Base-by-base conservation (phyloP, 805 yeast species). In the Lachancea sp. region DNA sequence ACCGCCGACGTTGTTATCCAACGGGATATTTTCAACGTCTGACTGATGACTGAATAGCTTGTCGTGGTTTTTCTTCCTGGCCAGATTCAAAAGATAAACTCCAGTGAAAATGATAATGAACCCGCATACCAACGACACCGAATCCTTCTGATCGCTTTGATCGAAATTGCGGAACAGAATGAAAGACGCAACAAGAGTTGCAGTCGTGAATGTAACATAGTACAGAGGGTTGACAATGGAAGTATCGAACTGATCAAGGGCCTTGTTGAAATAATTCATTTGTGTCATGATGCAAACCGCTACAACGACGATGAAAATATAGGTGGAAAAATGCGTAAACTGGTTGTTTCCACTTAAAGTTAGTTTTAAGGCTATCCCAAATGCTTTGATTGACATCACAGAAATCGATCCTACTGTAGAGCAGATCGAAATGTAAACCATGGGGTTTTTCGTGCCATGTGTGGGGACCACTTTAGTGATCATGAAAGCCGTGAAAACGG, bases 181-280 rank as follows among this genome's bases (percentile, higher is more conserved):
- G 62, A 89, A 89, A 30, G 95, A 86, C 0, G 96, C 96, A 44
- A 77, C 73, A 56, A 88, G 72, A 0, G 96, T 89, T 41, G 85
- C 86, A 0, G 96, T 87, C 32, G 96, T 88, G 69, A 88, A 89
- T 1, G 95, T 81, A 44, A 88, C 96, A 59, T 89, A 88, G 68
- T 88, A 88, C 49, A 88, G 71, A 27, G 96, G 96, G 64, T 88
- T 88, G 45, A 88, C 96, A 54, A 88, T 85, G 0, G 95, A 85
- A 5, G 96, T 88, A 62, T 89, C 96, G 57, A 88, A 88, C 64
- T 86, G 95, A 56, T 90, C 96, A 59, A 88, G 73, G 0, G 96
- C 96, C 70, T 86, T 89, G 73, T 88, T 88, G 72, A 88, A 86
- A 63, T 85, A 88, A 69, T 86, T 88, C 96, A 88, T 88, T 66